A percentile compares a stretch with the other conserved stretches of the same genome.
Evolutionary conservation across 176 grass and related monocot genomes (phyloP).

Genomic region (Pontederia paniculata): DNA sequence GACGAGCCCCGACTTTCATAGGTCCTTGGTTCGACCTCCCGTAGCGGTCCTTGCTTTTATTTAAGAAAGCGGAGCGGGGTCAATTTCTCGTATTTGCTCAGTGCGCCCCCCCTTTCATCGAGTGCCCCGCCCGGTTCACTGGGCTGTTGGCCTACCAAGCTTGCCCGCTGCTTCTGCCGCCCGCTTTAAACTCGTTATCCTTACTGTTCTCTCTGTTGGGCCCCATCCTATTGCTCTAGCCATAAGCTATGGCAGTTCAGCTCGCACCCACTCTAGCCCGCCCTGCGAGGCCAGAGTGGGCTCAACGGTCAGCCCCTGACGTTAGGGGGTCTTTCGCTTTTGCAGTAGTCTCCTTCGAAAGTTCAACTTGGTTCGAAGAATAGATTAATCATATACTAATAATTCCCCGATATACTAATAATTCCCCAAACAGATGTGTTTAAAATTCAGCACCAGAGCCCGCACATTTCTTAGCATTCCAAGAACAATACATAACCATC

Average conservation of each 20-base stretch:
- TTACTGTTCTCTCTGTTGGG: constrained; percentile 5
- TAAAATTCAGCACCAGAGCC: too few relatives aligned
- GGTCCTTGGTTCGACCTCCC: background rate
- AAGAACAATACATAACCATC: too few relatives aligned
- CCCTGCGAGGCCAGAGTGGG: constrained; percentile 2
- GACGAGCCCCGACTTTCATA: background rate
- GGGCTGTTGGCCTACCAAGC: too few relatives aligned
- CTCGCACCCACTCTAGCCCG: background rate
- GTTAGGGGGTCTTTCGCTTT: background rate
- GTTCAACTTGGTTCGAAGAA: too few relatives aligned
- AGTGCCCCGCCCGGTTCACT: too few relatives aligned
- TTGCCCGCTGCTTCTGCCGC: background rate
- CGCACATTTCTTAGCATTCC: too few relatives aligned
- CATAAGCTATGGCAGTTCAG: constrained; percentile 1
- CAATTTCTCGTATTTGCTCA: background rate
- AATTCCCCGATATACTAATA: too few relatives aligned
- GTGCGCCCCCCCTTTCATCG: background rate
- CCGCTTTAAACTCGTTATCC: background rate
- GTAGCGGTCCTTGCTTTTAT: background rate
- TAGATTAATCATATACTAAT: too few relatives aligned
- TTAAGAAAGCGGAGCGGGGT: background rate
- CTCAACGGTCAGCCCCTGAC: too few relatives aligned
- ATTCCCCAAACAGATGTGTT: too few relatives aligned
- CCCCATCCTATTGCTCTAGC: constrained; percentile 1
- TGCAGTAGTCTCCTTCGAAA: too few relatives aligned